These are phyloP conservation scores for Esteya vermicola DNA, from an alignment of 2,329 filamentous ascomycete genomes.

Conservation along the genomic window DNA sequence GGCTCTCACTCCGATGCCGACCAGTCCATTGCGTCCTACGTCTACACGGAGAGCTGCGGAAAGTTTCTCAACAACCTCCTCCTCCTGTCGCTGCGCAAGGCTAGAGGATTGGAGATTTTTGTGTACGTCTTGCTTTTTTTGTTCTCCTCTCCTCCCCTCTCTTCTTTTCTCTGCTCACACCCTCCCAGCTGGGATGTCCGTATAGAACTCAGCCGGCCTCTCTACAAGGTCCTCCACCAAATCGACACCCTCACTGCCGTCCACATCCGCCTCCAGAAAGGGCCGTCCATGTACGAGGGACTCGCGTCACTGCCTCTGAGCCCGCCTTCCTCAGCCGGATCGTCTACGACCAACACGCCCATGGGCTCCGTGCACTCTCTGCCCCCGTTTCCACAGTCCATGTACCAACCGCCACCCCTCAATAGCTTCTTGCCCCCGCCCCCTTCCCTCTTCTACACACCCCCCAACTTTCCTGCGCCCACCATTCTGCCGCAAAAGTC, in stretches of 20 bases:
- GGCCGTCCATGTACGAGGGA: constrained; percentile 37
- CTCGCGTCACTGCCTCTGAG: constrained; percentile 30
- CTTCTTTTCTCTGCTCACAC: background rate
- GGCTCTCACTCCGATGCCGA: constrained; percentile 38
- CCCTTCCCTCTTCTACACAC: background rate
- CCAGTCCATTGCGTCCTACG: constrained; percentile 36
- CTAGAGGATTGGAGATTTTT: constrained; percentile 40
- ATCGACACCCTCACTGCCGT: constrained; percentile 37
- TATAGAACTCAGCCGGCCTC: constrained; percentile 43
- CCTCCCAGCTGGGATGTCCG: constrained; percentile 45
- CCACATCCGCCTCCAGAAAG: constrained; percentile 44
- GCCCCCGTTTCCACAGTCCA: constrained; percentile 11
- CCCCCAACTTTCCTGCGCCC: background rate
- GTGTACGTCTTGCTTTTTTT: constrained; percentile 25
- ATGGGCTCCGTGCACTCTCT: constrained; percentile 4
- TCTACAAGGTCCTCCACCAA: constrained; percentile 41
- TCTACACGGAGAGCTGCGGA: constrained; percentile 40
- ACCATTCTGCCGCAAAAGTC: background rate
- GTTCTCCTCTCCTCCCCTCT: background rate
- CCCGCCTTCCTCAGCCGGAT: constrained; percentile 5
- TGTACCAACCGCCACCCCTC: background rate
- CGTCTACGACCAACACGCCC: constrained; percentile 2
- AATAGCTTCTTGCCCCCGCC: background rate
- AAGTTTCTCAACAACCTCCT: constrained; percentile 51
- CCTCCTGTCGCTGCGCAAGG: constrained; percentile 39